phyloP scores from a whole-genome alignment of 345 rosid species.

The Moricandia arvensis region DNA sequence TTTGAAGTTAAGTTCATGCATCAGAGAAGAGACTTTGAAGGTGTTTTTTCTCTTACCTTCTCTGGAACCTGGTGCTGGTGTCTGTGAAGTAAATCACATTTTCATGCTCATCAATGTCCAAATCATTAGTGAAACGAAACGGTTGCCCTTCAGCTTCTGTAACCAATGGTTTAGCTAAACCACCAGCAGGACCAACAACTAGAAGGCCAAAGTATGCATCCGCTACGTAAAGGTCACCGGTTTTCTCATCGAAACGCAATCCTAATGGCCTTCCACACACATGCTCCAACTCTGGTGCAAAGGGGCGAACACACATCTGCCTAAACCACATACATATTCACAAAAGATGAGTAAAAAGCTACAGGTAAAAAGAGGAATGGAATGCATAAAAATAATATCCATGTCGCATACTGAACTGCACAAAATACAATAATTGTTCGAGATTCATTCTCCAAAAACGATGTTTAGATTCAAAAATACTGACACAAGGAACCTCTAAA shows the following conservation, averaged over 20 bases:
- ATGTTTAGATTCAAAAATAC: neutral
- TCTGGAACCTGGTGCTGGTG: slow-evolving; percentile 54
- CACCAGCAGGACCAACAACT: slow-evolving; percentile 65
- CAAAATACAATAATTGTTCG: neutral
- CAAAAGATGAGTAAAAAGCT: neutral
- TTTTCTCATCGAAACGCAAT: slow-evolving; percentile 55
- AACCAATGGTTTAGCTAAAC: slow-evolving; percentile 52
- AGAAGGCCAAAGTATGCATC: slow-evolving; percentile 76
- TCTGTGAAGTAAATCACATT: slow-evolving; percentile 74
- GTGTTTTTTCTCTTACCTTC: slow-evolving; percentile 36
- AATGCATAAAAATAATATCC: neutral
- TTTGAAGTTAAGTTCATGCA: slow-evolving; percentile 1
- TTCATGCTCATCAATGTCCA: slow-evolving; percentile 59
- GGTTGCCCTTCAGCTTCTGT: slow-evolving; percentile 61
- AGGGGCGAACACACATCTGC: slow-evolving; percentile 59
- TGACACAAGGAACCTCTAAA: neutral
- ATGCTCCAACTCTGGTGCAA: slow-evolving; percentile 65
- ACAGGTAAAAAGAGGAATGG: neutral
- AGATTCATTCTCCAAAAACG: neutral
- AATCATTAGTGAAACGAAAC: slow-evolving; percentile 62
- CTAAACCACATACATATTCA: slow-evolving; percentile 33
- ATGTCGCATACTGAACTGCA: neutral
- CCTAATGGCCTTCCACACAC: slow-evolving; percentile 82
- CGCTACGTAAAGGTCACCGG: slow-evolving; percentile 72
- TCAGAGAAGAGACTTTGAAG: neutral